These are phyloP conservation scores for Stagonosporopsis rhizophila DNA, from an alignment of 2,329 filamentous ascomycete species.

Conservation along the genomic window DNA sequence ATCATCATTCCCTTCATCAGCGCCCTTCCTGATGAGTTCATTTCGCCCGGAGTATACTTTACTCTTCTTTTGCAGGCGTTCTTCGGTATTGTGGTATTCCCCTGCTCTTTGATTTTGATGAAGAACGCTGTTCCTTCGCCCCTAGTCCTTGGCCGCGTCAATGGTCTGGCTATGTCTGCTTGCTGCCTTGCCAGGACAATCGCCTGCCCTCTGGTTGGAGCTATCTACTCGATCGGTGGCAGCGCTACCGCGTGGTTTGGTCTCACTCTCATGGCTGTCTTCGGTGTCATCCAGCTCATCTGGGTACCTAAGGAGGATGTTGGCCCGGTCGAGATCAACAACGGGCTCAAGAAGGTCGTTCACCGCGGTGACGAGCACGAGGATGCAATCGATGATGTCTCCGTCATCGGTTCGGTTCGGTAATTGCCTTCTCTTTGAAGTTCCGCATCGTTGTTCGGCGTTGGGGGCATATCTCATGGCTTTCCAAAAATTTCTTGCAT, in stretches of 20 bases:
- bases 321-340: conserved; percentile 41
- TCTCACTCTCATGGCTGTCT: conserved; percentile 61
- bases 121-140: conserved; percentile 73
- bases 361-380: conserved; percentile 30
- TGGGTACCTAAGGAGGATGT: conserved; percentile 60
- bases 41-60: conserved; percentile 68
- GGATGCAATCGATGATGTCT: conserved; percentile 38
- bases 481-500: conserved; percentile 26
- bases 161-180: conserved; percentile 72
- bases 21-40: conserved; percentile 60
- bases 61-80: conserved; percentile 71
- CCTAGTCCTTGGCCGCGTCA: conserved; percentile 71
- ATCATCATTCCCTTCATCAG: conserved; percentile 72
- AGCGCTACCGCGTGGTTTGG: conserved; percentile 68
- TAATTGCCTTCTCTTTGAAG: conserved; percentile 13
- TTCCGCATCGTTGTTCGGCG: conserved; percentile 33
- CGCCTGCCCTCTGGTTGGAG: conserved; percentile 70
- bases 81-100: conserved; percentile 72
- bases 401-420: conserved; percentile 37
- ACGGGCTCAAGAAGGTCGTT: conserved; percentile 40
- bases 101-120: conserved; percentile 74
- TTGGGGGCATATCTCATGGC: conserved; percentile 16
- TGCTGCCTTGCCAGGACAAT: conserved; percentile 72
- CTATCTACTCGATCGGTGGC: conserved; percentile 68
- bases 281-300: conserved; percentile 63